Evolutionary conservation across 768 basidiomycete species (phyloP).

Genomic region (Tremella fuciformis): DNA sequence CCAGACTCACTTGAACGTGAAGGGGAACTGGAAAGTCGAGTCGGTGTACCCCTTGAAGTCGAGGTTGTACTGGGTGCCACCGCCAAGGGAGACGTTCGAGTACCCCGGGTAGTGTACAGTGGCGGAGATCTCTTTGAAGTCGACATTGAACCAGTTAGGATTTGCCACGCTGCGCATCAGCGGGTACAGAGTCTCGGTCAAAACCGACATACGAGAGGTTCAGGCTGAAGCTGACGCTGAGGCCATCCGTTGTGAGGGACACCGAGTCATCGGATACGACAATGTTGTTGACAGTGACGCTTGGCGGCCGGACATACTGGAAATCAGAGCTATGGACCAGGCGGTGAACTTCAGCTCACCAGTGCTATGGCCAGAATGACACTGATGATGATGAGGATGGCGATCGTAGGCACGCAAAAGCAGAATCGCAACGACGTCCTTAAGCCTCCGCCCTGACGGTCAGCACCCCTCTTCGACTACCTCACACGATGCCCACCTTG

Average conservation of each 20-base stretch:
- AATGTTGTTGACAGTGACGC: slow-evolving; percentile 41
- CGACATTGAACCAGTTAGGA: slow-evolving; percentile 51
- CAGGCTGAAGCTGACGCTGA: slow-evolving; percentile 43
- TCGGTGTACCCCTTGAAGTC: slow-evolving; percentile 46
- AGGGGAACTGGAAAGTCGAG: slow-evolving; percentile 48
- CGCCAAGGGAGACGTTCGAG: slow-evolving; percentile 40
- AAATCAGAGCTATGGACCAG: slow-evolving; percentile 1
- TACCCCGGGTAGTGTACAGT: slow-evolving; percentile 36
- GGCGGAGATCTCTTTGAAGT: slow-evolving; percentile 48
- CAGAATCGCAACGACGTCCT: slow-evolving; percentile 38
- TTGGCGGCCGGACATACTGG: slow-evolving; percentile 50
- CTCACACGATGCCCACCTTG: slow-evolving; percentile 30
- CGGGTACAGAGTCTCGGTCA: background rate
- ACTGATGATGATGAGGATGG: slow-evolving; percentile 41
- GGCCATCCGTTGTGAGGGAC: slow-evolving; percentile 30
- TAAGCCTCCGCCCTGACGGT: slow-evolving; percentile 44
- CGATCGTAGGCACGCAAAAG: slow-evolving; percentile 44
- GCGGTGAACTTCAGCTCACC: slow-evolving; percentile 26
- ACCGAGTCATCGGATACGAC: slow-evolving; percentile 40
- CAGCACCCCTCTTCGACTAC: background rate
- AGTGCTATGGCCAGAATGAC: slow-evolving; percentile 43
- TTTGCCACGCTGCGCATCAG: slow-evolving; percentile 34
- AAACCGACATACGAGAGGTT: slow-evolving; percentile 33
- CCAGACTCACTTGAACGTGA: slow-evolving; percentile 41
- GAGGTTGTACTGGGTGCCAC: slow-evolving; percentile 45